Base-by-base conservation (phyloP, 257 asterid species). In the Jacaranda copaia region DNA sequence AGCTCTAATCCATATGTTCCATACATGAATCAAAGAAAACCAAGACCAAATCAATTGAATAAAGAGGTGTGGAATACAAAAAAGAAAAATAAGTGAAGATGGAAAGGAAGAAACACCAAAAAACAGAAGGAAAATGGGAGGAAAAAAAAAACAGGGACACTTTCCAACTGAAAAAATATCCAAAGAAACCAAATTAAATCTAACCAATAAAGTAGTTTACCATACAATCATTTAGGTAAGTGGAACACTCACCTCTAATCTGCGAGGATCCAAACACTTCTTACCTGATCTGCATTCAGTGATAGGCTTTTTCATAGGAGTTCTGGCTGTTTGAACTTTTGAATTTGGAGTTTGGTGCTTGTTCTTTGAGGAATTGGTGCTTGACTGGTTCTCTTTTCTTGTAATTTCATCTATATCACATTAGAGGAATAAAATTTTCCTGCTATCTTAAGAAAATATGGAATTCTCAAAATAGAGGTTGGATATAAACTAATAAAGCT, bases 381-480 rank as follows among this genome's bases (percentile, higher is more conserved):
- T 83, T 4, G 84, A 72, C 10, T 86, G 82, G 45, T 88, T 90
- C 76, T 93, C 98, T 71, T 89, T 90, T 65, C 90, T 90, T 39
- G 68, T 74, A 64, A 57, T 77, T 66, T 89, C 85, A 79, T 90
- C 98, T 88, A 66, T 71, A 81, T 42, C 35, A 56, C 68, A 77
- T 63, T 67, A 35, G 38, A 35, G 13, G 49, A 18, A 65, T 14
- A 45, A 16, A 42, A 16, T 53, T 65, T 38, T 71, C 40, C 14
- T 6, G 38, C n/a, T n/a, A n/a, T n/a, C n/a, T n/a, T n/a, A n/a
- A n/a, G n/a, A n/a, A n/a, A n/a, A n/a, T n/a, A n/a, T n/a, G n/a
- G n/a, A n/a, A n/a, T n/a, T n/a, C n/a, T n/a, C n/a, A n/a, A n/a
- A n/a, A n/a, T n/a, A n/a, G n/a, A n/a, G n/a, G n/a, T n/a, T 9